Evolutionary conservation across 306 rosid species (phyloP).

Genomic region (apple (Malus domestica)): DNA sequence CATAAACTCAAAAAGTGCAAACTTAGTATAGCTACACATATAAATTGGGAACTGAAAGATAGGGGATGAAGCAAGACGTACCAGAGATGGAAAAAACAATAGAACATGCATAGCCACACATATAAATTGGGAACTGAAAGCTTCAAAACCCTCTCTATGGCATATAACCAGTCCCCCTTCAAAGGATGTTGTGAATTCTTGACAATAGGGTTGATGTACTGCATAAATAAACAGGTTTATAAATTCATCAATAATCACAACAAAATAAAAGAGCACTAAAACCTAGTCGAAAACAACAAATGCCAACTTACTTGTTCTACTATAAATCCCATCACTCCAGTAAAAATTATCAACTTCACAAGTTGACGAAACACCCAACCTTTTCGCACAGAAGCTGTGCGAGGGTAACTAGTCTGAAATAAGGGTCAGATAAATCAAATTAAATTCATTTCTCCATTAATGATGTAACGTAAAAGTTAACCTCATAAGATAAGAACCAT

Average conservation of each 20-base stretch:
- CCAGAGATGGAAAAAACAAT: constrained; percentile 98
- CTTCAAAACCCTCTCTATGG: constrained; percentile 87
- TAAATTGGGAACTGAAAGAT: too few species aligned
- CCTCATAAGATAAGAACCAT: too few species aligned
- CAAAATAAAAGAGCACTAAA: constrained; percentile 1
- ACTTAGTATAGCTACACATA: background rate
- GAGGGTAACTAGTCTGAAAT: constrained; percentile 81
- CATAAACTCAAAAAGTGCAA: constrained; percentile 16
- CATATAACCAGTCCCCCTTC: constrained; percentile 77
- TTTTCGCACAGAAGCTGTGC: constrained; percentile 64
- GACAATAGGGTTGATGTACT: constrained; percentile 94
- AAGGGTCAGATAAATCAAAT: background rate
- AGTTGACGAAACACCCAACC: constrained; percentile 87
- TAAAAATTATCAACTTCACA: constrained; percentile 77
- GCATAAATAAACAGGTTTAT: constrained; percentile 39
- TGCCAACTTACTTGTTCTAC: constrained; percentile 70
- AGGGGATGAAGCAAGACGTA: constrained; percentile 18
- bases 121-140: constrained; percentile 96
- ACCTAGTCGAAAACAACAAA: constrained; percentile 1
- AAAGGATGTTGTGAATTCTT: constrained; percentile 92
- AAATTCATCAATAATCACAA: background rate
- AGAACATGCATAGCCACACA: constrained; percentile 99
- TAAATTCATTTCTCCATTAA: background rate
- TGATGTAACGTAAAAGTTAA: background rate
- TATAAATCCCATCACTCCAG: constrained; percentile 97